These are phyloP conservation scores for Euphorbia schlechtendalii DNA, from an alignment of 441 rosid species.

Conservation along the genomic window DNA sequence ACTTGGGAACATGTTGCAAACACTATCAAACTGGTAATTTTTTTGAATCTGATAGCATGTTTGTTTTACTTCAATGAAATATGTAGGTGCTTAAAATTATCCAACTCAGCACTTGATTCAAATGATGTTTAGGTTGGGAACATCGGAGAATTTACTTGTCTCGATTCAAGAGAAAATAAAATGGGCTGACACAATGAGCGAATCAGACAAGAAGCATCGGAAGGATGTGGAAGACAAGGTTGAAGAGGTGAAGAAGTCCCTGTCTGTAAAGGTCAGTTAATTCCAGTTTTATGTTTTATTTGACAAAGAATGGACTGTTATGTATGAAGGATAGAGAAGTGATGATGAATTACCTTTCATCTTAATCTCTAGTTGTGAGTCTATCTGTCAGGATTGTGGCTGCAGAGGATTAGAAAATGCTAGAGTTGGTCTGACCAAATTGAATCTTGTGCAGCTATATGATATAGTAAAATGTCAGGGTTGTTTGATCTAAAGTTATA, in stretches of 20 bases:
- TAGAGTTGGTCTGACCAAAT: neutral
- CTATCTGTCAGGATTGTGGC: neutral
- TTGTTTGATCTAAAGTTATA: neutral
- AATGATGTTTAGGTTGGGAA: constrained; percentile 53
- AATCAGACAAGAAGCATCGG: constrained; percentile 65
- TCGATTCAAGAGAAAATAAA: constrained; percentile 94
- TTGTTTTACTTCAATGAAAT: constrained; percentile 8
- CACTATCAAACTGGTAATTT: constrained; percentile 81
- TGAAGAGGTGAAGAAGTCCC: constrained; percentile 83
- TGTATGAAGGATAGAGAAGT: neutral
- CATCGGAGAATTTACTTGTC: constrained; percentile 77
- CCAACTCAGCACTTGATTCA: constrained; percentile 8
- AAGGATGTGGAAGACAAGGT: constrained; percentile 76
- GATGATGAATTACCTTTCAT: neutral
- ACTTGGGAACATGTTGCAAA: constrained; percentile 76
- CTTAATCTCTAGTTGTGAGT: neutral
- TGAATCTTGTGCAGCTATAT: neutral
- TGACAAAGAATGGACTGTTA: neutral
- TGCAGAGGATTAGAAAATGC: neutral
- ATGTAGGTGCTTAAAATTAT: neutral
- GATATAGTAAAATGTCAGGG: neutral
- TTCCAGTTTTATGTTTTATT: constrained; percentile 28
- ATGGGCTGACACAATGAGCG: constrained; percentile 97
- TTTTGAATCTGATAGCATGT: neutral
- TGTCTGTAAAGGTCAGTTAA: constrained; percentile 87